Evolutionary conservation across 148 eudicot species (phyloP).

Genomic region (Vaccinium darrowii): DNA sequence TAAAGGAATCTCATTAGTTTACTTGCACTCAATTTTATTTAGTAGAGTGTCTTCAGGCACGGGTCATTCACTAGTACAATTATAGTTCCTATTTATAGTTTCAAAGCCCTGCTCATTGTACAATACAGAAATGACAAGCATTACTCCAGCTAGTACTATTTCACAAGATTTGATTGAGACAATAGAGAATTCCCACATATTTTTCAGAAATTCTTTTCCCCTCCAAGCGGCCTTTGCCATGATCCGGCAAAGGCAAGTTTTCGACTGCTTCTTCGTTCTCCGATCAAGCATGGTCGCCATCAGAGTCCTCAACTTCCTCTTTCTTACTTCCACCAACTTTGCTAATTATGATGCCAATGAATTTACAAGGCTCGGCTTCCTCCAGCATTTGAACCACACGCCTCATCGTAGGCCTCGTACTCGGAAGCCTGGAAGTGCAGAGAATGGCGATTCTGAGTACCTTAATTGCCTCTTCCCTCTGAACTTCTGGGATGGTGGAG

Average conservation of each 20-base stretch:
- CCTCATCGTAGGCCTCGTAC: conserved; percentile 76
- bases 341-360: conserved; percentile 39
- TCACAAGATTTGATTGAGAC: not conserved
- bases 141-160: not conserved
- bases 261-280: not conserved
- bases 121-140: too few relatives aligned
- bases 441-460: conserved; percentile 72
- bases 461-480: conserved; percentile 64
- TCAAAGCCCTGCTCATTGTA: not conserved
- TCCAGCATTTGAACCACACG: conserved; percentile 85
- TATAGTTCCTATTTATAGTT: too few relatives aligned
- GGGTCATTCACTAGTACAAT: too few relatives aligned
- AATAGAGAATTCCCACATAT: not conserved
- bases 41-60: too few relatives aligned
- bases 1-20: too few relatives aligned
- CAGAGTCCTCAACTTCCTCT: conserved; percentile 19
- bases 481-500: conserved; percentile 39
- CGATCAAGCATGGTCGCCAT: not conserved
- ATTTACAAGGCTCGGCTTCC: conserved; percentile 71
- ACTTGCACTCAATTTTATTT: too few relatives aligned
- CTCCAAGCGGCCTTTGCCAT: too few relatives aligned
- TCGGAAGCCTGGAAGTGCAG: conserved; percentile 63
- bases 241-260: not conserved
- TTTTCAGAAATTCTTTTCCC: not conserved
- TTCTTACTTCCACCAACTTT: conserved; percentile 43